phyloP scores from a whole-genome alignment of 2,329 filamentous ascomycete species.

The Atkinsonella hypoxylon region DNA sequence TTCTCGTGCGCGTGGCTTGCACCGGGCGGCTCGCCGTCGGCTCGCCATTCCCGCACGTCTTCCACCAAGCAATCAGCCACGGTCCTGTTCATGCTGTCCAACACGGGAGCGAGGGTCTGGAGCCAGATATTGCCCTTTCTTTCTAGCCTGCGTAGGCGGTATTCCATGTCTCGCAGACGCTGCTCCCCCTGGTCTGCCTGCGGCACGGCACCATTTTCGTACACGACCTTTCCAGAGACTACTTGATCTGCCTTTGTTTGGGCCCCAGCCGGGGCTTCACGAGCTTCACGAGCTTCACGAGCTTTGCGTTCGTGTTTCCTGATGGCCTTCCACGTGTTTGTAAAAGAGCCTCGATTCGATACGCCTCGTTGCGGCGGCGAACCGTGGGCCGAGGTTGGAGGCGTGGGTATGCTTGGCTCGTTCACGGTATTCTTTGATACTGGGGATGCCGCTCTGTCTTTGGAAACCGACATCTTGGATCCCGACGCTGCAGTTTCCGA shows the following conservation, averaged over 20 bases:
- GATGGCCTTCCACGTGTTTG: slow-evolving; percentile 21
- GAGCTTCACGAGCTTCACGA: slow-evolving; percentile 12
- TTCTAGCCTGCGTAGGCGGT: slow-evolving; percentile 33
- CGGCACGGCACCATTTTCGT: slow-evolving; percentile 12
- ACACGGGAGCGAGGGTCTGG: slow-evolving; percentile 30
- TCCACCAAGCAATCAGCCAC: slow-evolving; percentile 13
- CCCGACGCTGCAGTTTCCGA: neutral
- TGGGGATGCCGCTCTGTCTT: neutral
- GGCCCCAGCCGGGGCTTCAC: slow-evolving; percentile 12
- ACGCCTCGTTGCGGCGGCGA: slow-evolving; percentile 15
- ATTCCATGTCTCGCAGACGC: slow-evolving; percentile 34
- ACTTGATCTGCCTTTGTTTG: slow-evolving; percentile 12
- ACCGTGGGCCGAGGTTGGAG: slow-evolving; percentile 18
- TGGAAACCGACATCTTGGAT: neutral
- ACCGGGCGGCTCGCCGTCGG: slow-evolving; percentile 18
- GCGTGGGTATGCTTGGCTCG: slow-evolving; percentile 15
- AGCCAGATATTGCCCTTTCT: slow-evolving; percentile 34
- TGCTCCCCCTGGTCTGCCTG: slow-evolving; percentile 24
- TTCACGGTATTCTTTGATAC: neutral
- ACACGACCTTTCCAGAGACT: slow-evolving; percentile 12
- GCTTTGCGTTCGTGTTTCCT: slow-evolving; percentile 17
- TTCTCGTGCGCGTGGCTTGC: slow-evolving; percentile 8
- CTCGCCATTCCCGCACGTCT: slow-evolving; percentile 17
- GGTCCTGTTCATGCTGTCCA: slow-evolving; percentile 30
- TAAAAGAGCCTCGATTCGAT: slow-evolving; percentile 19